Conservation (phyloP, 805 yeast species). For the Sugiyamaella chiloensis region DNA sequence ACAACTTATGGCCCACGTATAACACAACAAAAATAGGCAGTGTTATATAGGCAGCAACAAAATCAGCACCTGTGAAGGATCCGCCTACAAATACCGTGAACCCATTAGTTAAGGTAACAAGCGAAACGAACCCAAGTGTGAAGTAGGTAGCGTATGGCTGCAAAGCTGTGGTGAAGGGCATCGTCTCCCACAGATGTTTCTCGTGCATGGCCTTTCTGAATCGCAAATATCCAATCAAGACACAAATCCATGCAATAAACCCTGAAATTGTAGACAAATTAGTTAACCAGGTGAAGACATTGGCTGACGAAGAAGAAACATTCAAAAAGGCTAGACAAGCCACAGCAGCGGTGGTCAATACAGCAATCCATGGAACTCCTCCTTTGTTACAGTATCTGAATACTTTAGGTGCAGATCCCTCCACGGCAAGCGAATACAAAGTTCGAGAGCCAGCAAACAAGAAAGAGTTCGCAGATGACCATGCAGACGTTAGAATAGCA, state of each 20-base stretch:
- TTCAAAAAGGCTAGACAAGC: constrained; percentile 68
- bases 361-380: constrained; percentile 76
- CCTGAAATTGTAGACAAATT: constrained; percentile 66
- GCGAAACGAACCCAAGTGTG: constrained; percentile 45
- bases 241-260: constrained; percentile 59
- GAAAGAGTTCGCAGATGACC: constrained; percentile 57
- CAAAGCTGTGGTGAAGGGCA: constrained; percentile 53
- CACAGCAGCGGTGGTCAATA: constrained; percentile 58
- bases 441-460: constrained; percentile 60
- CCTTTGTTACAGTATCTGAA: constrained; percentile 57
- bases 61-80: constrained; percentile 51
- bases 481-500: constrained; percentile 52
- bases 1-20: constrained; percentile 57
- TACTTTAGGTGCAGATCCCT: constrained; percentile 62
- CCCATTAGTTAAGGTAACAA: constrained; percentile 70
- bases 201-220: constrained; percentile 60
- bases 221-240: constrained; percentile 52
- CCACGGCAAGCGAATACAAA: constrained; percentile 51
- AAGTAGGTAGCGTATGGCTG: constrained; percentile 61
- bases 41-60: constrained; percentile 70
- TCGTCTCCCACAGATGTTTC: constrained; percentile 52
- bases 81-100: constrained; percentile 59
- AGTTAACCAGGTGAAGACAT: constrained; percentile 62
- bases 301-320: constrained; percentile 48
- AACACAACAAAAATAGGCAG: constrained; percentile 53